A percentile compares a stretch with the other conserved stretches of the same genome.
phyloP scores from a whole-genome alignment of 495 filamentous ascomycete species.

The Emericellopsis terricola region DNA sequence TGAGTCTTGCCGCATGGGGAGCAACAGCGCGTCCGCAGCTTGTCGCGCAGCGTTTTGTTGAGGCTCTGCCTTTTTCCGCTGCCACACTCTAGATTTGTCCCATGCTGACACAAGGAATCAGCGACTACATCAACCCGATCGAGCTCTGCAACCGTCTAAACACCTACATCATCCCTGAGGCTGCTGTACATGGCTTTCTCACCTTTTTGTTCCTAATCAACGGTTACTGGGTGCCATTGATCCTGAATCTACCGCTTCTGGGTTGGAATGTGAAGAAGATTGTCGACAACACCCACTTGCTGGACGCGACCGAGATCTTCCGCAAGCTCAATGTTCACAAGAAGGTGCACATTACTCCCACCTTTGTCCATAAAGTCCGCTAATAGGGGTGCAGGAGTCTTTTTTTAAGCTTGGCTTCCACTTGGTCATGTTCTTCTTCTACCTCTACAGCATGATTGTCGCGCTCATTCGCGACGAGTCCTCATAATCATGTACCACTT shows the following conservation, averaged over 20 bases:
- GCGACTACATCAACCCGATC: slow-evolving; percentile 99
- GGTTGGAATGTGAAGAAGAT: slow-evolving; percentile 98
- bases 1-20: too few species aligned
- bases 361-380: too few species aligned
- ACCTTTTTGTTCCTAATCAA: slow-evolving; percentile 94
- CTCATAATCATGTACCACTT: slow-evolving; percentile 31
- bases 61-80: too few species aligned
- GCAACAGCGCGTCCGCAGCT: too few species aligned
- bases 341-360: slow-evolving; percentile 54
- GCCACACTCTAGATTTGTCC: too few species aligned
- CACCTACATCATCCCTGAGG: slow-evolving; percentile 98
- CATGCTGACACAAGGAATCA: too few species aligned
- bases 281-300: slow-evolving; percentile 84
- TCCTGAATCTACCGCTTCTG: slow-evolving; percentile 84
- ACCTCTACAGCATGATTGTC: slow-evolving; percentile 99
- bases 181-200: slow-evolving; percentile 87
- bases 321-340: slow-evolving; percentile 97
- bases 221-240: slow-evolving; percentile 89
- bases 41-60: too few species aligned
- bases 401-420: slow-evolving; percentile 99
- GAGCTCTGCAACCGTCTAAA: slow-evolving; percentile 99
- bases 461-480: slow-evolving; percentile 92
- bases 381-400: too few species aligned
- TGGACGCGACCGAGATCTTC: slow-evolving; percentile 99
- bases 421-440: slow-evolving; percentile 99